phyloP scores from a whole-genome alignment of 176 grass and related monocot genomes.

The Hordeum marinum region DNA sequence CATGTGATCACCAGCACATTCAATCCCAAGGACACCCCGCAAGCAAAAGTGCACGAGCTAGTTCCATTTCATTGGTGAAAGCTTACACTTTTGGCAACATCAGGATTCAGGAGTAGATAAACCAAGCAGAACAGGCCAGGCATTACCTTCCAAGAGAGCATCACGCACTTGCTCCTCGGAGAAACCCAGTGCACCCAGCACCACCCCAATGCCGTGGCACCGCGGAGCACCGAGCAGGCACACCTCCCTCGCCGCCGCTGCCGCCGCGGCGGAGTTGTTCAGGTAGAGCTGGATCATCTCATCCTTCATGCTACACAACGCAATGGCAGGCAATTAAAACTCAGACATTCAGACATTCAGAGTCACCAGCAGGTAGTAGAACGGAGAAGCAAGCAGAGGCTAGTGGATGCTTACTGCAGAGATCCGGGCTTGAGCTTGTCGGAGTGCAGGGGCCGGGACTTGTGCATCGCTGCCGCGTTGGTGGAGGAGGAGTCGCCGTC shows the following conservation, averaged over 20 bases:
- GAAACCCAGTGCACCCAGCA: conserved; percentile 49
- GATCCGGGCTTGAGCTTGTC: conserved; percentile 65
- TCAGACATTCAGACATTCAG: neutral
- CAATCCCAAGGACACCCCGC: conserved; percentile 5
- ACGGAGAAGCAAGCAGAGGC: neutral
- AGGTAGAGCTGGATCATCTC: conserved; percentile 69
- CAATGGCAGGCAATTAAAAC: neutral
- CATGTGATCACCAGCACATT: neutral
- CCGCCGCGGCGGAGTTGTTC: conserved; percentile 6
- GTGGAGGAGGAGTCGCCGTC: neutral
- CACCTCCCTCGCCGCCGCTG: conserved; percentile 16
- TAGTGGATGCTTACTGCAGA: conserved; percentile 48
- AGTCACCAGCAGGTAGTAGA: neutral
- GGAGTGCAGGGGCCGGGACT: conserved; percentile 48
- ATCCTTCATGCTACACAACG: conserved; percentile 46
- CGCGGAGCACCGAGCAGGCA: conserved; percentile 46
- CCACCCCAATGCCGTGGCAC: conserved; percentile 54
- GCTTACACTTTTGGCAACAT: neutral
- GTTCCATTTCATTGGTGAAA: neutral
- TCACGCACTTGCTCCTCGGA: conserved; percentile 61
- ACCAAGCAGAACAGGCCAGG: neutral
- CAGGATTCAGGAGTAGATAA: neutral
- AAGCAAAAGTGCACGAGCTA: neutral
- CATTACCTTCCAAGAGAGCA: conserved; percentile 65
- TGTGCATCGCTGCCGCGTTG: neutral